Evolutionary conservation across 176 grass and related monocot genomes (phyloP).

Genomic region (Oryza meyeriana): DNA sequence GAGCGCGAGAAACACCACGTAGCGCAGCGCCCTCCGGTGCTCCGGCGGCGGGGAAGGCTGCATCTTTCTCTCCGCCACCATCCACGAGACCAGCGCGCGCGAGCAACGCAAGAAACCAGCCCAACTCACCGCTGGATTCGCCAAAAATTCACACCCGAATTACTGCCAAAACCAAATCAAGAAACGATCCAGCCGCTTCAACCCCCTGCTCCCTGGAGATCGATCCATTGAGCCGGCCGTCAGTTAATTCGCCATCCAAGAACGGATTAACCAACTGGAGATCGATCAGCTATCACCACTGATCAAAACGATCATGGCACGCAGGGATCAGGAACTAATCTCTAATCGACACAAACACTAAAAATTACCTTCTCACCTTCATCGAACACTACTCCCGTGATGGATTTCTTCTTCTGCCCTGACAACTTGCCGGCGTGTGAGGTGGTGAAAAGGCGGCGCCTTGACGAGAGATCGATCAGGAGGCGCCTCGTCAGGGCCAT

Average conservation of each 20-base stretch:
- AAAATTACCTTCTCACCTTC: neutral
- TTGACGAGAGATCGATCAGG: too few relatives aligned
- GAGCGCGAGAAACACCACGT: slow-evolving; percentile 32
- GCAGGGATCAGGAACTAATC: neutral
- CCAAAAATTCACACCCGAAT: neutral
- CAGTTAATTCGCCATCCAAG: neutral
- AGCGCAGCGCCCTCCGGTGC: slow-evolving; percentile 57
- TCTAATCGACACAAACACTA: neutral
- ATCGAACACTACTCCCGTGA: neutral
- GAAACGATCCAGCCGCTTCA: neutral
- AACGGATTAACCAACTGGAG: neutral
- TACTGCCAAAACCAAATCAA: neutral
- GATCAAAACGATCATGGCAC: neutral
- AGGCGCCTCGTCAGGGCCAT: neutral
- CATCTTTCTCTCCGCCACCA: slow-evolving; percentile 62
- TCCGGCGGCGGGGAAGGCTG: slow-evolving; percentile 37
- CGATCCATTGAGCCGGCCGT: neutral
- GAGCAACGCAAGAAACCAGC: neutral
- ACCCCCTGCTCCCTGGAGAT: neutral
- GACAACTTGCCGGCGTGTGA: neutral
- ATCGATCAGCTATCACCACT: too few relatives aligned
- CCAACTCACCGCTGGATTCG: neutral
- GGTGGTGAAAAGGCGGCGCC: neutral
- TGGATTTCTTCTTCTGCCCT: neutral
- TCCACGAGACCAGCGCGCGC: neutral